phyloP scores from a whole-genome alignment of 2,329 filamentous ascomycete genomes.

The Beauveria sp. region DNA sequence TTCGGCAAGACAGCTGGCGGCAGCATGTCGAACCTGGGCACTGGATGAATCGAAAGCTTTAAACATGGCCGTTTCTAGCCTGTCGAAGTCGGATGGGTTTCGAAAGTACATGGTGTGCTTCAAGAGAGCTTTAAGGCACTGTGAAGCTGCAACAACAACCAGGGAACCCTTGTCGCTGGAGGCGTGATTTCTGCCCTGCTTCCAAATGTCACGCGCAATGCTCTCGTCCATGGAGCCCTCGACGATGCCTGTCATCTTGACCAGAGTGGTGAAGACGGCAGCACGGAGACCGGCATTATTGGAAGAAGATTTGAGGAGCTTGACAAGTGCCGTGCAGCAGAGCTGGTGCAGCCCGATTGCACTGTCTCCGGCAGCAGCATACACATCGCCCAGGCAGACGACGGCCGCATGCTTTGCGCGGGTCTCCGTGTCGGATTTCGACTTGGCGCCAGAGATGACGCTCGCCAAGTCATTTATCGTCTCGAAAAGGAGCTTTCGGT shows the following conservation, averaged over 20 bases:
- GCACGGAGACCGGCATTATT: slow-evolving; percentile 77
- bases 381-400: slow-evolving; percentile 80
- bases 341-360: slow-evolving; percentile 76
- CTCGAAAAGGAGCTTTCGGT: slow-evolving; percentile 87
- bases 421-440: slow-evolving; percentile 65
- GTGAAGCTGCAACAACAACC: slow-evolving; percentile 71
- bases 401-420: slow-evolving; percentile 81
- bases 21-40: slow-evolving; percentile 71
- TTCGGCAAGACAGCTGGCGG: slow-evolving; percentile 76
- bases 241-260: slow-evolving; percentile 70
- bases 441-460: slow-evolving; percentile 67
- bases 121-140: slow-evolving; percentile 67
- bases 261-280: slow-evolving; percentile 66
- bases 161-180: slow-evolving; percentile 74
- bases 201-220: slow-evolving; percentile 87
- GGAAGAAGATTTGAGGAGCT: slow-evolving; percentile 70
- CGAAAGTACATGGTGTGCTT: slow-evolving; percentile 74
- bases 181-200: slow-evolving; percentile 72
- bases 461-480: slow-evolving; percentile 81
- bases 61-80: slow-evolving; percentile 72
- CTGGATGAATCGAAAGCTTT: slow-evolving; percentile 78
- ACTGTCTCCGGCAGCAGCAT: slow-evolving; percentile 87
- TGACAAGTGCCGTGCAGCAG: slow-evolving; percentile 63
- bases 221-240: slow-evolving; percentile 72
- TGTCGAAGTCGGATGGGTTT: slow-evolving; percentile 85